Evolutionary conservation across 2,329 filamentous ascomycete genomes (phyloP).

Genomic region (Fusarium papillatum): DNA sequence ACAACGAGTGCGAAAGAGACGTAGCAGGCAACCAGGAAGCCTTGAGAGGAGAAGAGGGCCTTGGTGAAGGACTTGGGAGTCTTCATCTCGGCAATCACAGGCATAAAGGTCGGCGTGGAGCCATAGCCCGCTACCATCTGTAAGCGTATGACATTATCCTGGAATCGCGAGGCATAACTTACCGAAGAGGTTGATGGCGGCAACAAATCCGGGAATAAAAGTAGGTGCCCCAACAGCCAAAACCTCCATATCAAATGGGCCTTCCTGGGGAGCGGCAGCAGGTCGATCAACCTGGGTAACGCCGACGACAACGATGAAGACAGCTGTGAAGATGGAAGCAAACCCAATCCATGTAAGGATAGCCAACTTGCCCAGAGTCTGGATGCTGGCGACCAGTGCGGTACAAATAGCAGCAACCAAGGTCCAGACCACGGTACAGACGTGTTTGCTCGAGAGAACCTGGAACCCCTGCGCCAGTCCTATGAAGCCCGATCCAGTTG

Average conservation of each 20-base stretch:
- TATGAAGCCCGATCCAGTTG: constrained; percentile 40
- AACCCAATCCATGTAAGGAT: constrained; percentile 49
- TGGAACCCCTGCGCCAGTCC: constrained; percentile 40
- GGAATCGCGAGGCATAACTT: neutral
- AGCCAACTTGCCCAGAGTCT: constrained; percentile 44
- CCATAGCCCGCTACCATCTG: constrained; percentile 27
- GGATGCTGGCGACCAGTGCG: constrained; percentile 45
- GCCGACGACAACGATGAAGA: constrained; percentile 46
- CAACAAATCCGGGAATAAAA: constrained; percentile 41
- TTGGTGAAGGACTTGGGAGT: constrained; percentile 28
- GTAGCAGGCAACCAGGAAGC: constrained; percentile 24
- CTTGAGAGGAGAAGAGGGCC: constrained; percentile 34
- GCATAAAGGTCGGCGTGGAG: constrained; percentile 41
- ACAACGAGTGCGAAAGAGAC: constrained; percentile 31
- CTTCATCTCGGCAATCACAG: constrained; percentile 42
- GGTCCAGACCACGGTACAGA: constrained; percentile 41
- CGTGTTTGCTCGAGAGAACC: constrained; percentile 30
- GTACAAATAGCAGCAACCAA: constrained; percentile 40
- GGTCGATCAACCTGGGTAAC: constrained; percentile 39
- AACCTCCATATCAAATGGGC: constrained; percentile 48
- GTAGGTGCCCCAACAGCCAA: constrained; percentile 34
- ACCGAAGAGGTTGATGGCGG: constrained; percentile 43
- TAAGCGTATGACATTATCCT: neutral
- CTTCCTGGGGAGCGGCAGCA: constrained; percentile 27
- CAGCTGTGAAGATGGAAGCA: constrained; percentile 41